phyloP scores from a whole-genome alignment of 176 grass and related monocot species.

The Musa schizocarpa region DNA sequence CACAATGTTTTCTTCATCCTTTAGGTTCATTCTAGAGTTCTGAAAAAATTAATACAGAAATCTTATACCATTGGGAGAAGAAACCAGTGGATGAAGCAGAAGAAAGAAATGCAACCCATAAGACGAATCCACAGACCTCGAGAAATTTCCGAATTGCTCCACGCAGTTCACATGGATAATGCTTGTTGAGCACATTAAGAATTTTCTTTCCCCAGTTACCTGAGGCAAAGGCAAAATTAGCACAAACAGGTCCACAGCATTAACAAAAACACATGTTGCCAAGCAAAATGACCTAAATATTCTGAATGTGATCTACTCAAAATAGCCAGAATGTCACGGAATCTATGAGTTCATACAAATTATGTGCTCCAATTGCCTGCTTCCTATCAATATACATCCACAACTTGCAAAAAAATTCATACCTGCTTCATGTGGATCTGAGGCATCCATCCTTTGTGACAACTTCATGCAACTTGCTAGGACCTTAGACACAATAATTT shows the following conservation, averaged over 20 bases:
- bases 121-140: constrained; percentile 44
- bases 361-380: neutral
- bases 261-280: neutral
- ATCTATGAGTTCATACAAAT: neutral
- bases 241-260: neutral
- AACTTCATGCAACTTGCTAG: constrained; percentile 46
- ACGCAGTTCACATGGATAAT: constrained; percentile 51
- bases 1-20: constrained; percentile 34
- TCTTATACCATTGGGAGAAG: neutral
- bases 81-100: constrained; percentile 6
- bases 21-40: constrained; percentile 41
- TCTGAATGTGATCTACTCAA: neutral
- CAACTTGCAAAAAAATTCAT: neutral
- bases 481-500: constrained; percentile 54
- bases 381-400: neutral
- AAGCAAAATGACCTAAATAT: neutral
- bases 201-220: constrained; percentile 62
- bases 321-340: neutral
- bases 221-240: constrained; percentile 20
- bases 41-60: constrained; percentile 20
- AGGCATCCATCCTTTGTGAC: constrained; percentile 26
- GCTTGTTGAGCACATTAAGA: constrained; percentile 40
- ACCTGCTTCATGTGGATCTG: constrained; percentile 47
- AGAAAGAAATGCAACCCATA: neutral
- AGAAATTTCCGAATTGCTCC: constrained; percentile 69